A percentile compares a stretch with the other conserved stretches of the same genome.
phyloP scores from a whole-genome alignment of 805 yeast genomes.

The Kregervanrija delftensis region DNA sequence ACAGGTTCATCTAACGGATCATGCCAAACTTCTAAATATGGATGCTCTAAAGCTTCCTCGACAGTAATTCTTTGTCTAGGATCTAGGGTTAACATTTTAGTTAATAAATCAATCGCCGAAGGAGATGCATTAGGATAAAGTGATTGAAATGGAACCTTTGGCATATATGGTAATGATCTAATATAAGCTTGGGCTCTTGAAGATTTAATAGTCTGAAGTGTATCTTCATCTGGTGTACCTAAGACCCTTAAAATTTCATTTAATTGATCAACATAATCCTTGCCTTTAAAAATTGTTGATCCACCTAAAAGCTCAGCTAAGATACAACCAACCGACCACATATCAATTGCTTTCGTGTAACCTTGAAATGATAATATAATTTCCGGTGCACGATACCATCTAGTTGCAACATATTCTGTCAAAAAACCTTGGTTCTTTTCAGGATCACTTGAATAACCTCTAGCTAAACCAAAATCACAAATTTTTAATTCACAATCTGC shows the following conservation, averaged over 20 bases:
- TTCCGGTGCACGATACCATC: slow-evolving; percentile 99
- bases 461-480: slow-evolving; percentile 93
- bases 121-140: slow-evolving; percentile 85
- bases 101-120: slow-evolving; percentile 73
- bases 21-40: slow-evolving; percentile 85
- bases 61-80: slow-evolving; percentile 82
- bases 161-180: slow-evolving; percentile 75
- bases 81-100: slow-evolving; percentile 76
- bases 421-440: slow-evolving; percentile 87
- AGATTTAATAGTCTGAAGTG: slow-evolving; percentile 67
- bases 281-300: slow-evolving; percentile 86
- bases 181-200: slow-evolving; percentile 89
- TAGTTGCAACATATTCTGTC: slow-evolving; percentile 96
- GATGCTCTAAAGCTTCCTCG: slow-evolving; percentile 82
- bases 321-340: slow-evolving; percentile 98
- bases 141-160: slow-evolving; percentile 62
- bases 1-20: slow-evolving; percentile 89
- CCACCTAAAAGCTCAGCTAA: slow-evolving; percentile 91
- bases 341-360: slow-evolving; percentile 92
- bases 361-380: slow-evolving; percentile 92
- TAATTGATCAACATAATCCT: slow-evolving; percentile 92
- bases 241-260: slow-evolving; percentile 78
- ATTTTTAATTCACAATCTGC: slow-evolving; percentile 96
- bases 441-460: slow-evolving; percentile 80
- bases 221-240: slow-evolving; percentile 85